These are phyloP conservation scores for Spergularia marina DNA, from an alignment of 148 eudicot genomes.

Conservation along the genomic window DNA sequence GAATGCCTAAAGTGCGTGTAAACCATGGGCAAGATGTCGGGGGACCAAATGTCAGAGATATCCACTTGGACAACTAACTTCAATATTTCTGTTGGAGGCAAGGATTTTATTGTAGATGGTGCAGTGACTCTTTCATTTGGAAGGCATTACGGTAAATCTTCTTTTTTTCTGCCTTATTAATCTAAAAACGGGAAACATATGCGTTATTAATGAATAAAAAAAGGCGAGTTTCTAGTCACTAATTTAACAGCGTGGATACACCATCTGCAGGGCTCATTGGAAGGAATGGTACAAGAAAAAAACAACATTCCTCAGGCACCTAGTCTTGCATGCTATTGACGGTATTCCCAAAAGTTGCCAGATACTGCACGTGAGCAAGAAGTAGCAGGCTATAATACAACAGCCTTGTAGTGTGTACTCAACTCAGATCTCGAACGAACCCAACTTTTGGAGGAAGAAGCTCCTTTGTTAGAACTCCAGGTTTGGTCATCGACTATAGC, in stretches of 20 bases:
- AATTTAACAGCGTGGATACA: background rate
- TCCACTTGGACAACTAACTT: constrained; percentile 91
- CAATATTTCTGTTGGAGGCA: constrained; percentile 92
- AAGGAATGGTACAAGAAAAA: constrained; percentile 99
- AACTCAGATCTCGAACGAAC: constrained; percentile 78
- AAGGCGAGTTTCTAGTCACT: background rate
- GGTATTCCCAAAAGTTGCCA: constrained; percentile 97
- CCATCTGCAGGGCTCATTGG: constrained; percentile 85
- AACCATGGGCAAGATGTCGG: constrained; percentile 61
- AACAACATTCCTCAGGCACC: constrained; percentile 89
- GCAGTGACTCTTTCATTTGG: constrained; percentile 81
- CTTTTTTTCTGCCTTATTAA: constrained; percentile 9
- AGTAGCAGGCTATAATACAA: constrained; percentile 84
- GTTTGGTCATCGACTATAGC: constrained; percentile 30
- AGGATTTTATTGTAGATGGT: constrained; percentile 90
- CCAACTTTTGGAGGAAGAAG: constrained; percentile 87
- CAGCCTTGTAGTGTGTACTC: constrained; percentile 92
- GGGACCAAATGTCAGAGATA: constrained; percentile 73
- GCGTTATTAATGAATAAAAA: too few species aligned
- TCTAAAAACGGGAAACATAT: background rate
- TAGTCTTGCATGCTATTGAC: constrained; percentile 96
- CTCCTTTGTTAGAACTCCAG: constrained; percentile 65
- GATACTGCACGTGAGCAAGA: constrained; percentile 96
- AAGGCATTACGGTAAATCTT: constrained; percentile 74
- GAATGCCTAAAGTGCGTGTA: constrained; percentile 84